phyloP scores from a whole-genome alignment of 1,284 basidiomycete genomes.

The Boletus semigastroideus region DNA sequence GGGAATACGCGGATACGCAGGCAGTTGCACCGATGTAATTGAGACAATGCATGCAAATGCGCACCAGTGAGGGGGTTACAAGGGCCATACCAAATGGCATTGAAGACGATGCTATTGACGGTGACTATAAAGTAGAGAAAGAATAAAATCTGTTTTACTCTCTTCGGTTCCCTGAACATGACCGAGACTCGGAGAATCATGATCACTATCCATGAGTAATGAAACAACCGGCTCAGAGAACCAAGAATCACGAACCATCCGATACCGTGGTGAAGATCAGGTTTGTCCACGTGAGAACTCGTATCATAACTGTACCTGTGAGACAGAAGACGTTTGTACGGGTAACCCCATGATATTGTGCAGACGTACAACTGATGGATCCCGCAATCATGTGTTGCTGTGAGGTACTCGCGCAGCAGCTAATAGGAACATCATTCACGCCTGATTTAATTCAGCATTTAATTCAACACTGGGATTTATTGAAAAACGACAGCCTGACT shows the following conservation, averaged over 20 bases:
- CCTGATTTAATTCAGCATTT: too few species aligned
- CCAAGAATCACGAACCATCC: slow-evolving; percentile 5
- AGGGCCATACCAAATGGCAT: slow-evolving; percentile 1
- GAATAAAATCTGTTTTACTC: background rate
- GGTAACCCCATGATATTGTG: background rate
- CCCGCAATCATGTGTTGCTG: background rate
- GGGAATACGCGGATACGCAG: background rate
- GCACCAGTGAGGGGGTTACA: background rate
- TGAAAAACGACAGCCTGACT: slow-evolving; percentile 1
- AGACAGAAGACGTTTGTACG: background rate
- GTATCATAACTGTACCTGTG: background rate
- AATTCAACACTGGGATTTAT: too few species aligned
- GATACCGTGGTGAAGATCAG: background rate
- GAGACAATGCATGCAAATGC: background rate
- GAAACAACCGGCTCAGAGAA: too few species aligned
- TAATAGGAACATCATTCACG: background rate
- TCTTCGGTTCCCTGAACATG: slow-evolving; percentile 9
- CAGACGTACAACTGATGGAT: background rate
- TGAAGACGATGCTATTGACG: background rate
- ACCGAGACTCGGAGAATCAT: slow-evolving; percentile 13
- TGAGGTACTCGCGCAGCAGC: background rate
- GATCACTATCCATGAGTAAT: slow-evolving; percentile 1
- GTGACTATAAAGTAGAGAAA: slow-evolving; percentile 1
- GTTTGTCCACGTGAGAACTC: background rate
- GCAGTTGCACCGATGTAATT: background rate